Evolutionary conservation across 345 rosid species (phyloP).

Genomic region (Citrus trifoliata): DNA sequence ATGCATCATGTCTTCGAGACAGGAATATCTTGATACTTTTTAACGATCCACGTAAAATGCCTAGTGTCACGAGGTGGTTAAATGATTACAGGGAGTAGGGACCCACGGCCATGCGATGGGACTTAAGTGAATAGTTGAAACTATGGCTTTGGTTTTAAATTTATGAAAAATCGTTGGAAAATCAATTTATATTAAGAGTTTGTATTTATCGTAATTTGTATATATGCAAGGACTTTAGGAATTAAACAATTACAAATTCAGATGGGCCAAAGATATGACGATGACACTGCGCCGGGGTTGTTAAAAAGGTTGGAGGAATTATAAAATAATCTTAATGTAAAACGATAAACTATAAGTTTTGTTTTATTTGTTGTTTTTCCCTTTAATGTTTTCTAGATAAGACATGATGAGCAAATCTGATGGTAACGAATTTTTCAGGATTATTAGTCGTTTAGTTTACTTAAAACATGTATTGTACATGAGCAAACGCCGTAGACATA

Average conservation of each 20-base stretch:
- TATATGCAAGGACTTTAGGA: no score
- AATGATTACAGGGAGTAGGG: no score
- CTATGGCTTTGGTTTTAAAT: no score
- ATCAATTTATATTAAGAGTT: no score
- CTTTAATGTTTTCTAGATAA: no score
- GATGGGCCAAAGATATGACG: not conserved
- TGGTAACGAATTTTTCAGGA: not conserved
- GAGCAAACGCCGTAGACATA: not conserved
- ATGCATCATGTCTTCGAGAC: not conserved
- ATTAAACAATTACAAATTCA: no score
- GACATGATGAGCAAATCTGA: not conserved
- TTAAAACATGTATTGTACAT: not conserved
- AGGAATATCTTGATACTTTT: no score
- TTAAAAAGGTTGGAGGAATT: not conserved
- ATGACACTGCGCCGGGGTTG: not conserved
- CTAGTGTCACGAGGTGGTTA: not conserved
- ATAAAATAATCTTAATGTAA: not conserved
- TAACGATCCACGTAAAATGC: not conserved
- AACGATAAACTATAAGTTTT: not conserved
- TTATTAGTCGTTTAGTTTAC: not conserved
- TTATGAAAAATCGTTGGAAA: no score
- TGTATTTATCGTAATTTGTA: not conserved
- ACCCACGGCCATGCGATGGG: no score
- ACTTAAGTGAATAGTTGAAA: no score
- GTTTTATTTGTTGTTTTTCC: no score